A percentile compares a stretch with the other conserved stretches of the same genome.
These are phyloP conservation scores for Emericellopsis terricola DNA, from an alignment of 495 filamentous ascomycete species.

Conservation along the genomic window DNA sequence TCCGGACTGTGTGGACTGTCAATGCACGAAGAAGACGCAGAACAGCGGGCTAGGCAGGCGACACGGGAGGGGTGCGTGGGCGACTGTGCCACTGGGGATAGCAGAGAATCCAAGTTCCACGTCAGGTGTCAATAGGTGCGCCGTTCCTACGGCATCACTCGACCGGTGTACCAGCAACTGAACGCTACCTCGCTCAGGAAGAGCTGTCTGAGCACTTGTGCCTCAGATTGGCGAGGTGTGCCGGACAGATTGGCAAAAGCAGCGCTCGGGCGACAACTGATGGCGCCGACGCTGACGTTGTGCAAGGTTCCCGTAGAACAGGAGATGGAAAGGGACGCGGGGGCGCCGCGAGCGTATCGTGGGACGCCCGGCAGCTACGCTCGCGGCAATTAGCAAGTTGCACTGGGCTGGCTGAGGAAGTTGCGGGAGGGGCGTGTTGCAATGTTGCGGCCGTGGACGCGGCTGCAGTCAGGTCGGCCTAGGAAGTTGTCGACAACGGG, in stretches of 20 bases:
- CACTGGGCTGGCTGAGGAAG: neutral
- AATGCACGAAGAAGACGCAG: neutral
- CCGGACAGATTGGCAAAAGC: too few relatives aligned
- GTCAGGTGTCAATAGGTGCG: too few relatives aligned
- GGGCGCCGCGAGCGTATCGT: neutral
- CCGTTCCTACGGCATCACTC: too few relatives aligned
- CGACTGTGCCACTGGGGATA: neutral
- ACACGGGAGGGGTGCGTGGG: conserved; percentile 2
- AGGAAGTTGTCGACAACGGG: conserved; percentile 1
- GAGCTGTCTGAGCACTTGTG: neutral
- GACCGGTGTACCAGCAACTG: too few relatives aligned
- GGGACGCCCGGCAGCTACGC: neutral
- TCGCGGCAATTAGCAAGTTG: neutral
- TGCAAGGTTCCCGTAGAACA: too few relatives aligned
- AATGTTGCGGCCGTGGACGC: neutral
- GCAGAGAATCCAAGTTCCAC: too few relatives aligned
- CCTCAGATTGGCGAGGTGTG: neutral
- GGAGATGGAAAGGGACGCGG: too few relatives aligned
- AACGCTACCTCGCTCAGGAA: too few relatives aligned
- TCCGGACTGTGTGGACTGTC: too few relatives aligned
- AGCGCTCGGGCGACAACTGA: too few relatives aligned
- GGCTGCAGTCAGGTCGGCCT: neutral
- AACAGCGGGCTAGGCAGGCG: neutral
- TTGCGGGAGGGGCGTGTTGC: neutral
- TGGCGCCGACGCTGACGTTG: too few relatives aligned